phyloP scores from a whole-genome alignment of 495 filamentous ascomycete species.

The Penicillium robsamsonii region DNA sequence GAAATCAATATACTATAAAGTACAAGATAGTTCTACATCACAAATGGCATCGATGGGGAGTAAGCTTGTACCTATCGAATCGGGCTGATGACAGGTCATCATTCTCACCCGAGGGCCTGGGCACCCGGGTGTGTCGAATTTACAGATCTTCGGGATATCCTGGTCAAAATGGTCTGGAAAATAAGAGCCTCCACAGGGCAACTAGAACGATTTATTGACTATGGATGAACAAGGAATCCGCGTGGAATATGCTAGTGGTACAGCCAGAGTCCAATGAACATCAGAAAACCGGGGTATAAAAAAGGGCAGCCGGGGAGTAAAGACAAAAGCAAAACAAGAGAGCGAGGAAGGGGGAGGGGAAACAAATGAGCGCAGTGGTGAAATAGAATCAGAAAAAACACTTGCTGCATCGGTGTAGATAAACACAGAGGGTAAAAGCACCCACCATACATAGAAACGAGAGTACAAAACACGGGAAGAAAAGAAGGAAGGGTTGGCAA shows the following conservation, averaged over 20 bases:
- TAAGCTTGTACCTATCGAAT: conserved; percentile 4
- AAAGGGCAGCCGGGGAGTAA: conserved; percentile 20
- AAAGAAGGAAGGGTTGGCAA: conserved; percentile 14
- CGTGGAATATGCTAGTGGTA: conserved; percentile 32
- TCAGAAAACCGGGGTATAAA: conserved; percentile 38
- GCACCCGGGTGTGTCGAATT: neutral
- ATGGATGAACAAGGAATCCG: conserved; percentile 20
- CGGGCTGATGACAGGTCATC: conserved; percentile 9
- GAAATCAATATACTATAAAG: neutral
- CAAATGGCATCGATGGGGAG: neutral
- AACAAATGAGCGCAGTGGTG: conserved; percentile 1
- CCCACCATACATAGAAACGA: conserved; percentile 25
- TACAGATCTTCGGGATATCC: neutral
- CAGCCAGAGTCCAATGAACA: conserved; percentile 39
- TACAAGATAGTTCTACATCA: neutral
- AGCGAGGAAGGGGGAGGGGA: neutral
- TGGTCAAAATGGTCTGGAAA: neutral
- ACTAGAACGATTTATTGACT: conserved; percentile 20
- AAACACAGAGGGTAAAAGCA: conserved; percentile 12
- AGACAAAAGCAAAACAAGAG: no score
- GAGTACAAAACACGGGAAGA: conserved; percentile 12
- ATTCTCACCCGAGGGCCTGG: neutral
- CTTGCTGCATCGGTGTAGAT: conserved; percentile 16
- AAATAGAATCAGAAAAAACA: conserved; percentile 20
- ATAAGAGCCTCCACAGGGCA: conserved; percentile 8